Base-by-base conservation (phyloP, 2,329 filamentous ascomycete genomes). In the Penicillium hesseltinei region DNA sequence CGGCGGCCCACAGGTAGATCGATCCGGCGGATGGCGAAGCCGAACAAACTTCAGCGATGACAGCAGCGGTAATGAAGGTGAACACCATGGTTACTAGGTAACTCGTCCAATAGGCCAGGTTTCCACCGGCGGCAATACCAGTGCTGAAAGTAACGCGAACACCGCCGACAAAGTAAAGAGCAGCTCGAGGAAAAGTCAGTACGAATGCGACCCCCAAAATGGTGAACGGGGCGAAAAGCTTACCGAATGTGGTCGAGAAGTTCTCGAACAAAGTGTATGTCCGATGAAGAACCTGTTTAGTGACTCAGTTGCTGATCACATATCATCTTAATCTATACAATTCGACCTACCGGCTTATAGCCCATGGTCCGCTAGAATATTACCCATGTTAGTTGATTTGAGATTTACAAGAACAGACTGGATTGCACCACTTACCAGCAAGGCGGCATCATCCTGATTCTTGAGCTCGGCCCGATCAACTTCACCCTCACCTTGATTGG, bases 1-100 rank as follows among this genome's bases (percentile, higher is more conserved):
- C 83, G 40, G 83, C 83, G n/a, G 83, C 83, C 83, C 83, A 85
- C 19, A 85, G 77, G 59, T 85, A 85, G 65, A 85, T 85, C 2
- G 82, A 84, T 0, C 83, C 83, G 13, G 83, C 82, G 2, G 83
- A 79, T 0, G 83, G 83, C 3, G 84, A 79, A 3, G 83, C 83
- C 23, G 83, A 85, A 63, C 84, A 86, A 39, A 84, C 81, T 65
- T 86, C 84, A 6, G 83, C 83, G 54, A 86, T 80, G 5, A 85
- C 82, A 2, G 83, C 82, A 0, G 83, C 83, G 0, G 83, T 84
- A 59, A 85, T 85, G 69, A 83, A 84, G 2, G 82, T 84, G 69
- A 86, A 86, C 39, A 85, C 75, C 63, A 83, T 80, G 2, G 83
- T 85, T 5, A 85, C 76, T 5, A 86, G 61, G 66, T 84, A 86